Evolutionary conservation across 164 flowering plant genomes (phyloP), one percentile per base, ranked within the genome.

Genomic region (Piper betle): DNA sequence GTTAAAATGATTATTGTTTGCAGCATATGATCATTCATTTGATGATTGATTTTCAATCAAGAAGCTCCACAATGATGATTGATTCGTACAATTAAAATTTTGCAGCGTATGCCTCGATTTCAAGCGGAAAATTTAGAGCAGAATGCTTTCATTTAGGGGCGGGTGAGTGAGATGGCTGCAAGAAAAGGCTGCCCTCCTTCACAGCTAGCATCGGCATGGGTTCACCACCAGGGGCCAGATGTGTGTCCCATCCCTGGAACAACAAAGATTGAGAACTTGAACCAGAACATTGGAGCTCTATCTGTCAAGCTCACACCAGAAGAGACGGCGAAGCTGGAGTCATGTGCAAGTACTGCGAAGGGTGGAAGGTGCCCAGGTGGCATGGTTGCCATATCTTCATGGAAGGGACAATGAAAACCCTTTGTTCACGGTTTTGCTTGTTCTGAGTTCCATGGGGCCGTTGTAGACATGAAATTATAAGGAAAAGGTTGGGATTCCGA

Each of bases 161-260:
- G 64, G 20, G 75, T 76, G 2, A 61, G 37, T 10, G 63, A 71
- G 57, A 67, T 73, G n/a, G 80, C 80, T 33, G 39, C 53, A 5
- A 71, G 52, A 41, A 76, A 76, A 50, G 75, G 80, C 39, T 76
- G 74, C 75, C 71, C 75, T 39, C 64, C 75, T 10, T 55, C 75
- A 3, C 77, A 76, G 57, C 77, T 76, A 19, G 77, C 80, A 54
- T 73, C 73, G 58, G 80, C 80, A 5, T 76, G 80, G 80, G 72
- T 76, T 15, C 80, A 73, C 20, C 75, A 76, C 52, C 80, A 66
- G 39, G 77, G 80, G 41, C 46, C 39, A 9, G 77, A 73, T 61
- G 79, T 76, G 37, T 65, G 73, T 40, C 79, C 79, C 0, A 76
- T 76, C 18, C 81, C 84, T 19, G 81, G 84, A 57, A 79, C 84